These are phyloP conservation scores for Fusarium circinatum DNA, from an alignment of 2,329 filamentous ascomycete genomes.

Conservation along the genomic window DNA sequence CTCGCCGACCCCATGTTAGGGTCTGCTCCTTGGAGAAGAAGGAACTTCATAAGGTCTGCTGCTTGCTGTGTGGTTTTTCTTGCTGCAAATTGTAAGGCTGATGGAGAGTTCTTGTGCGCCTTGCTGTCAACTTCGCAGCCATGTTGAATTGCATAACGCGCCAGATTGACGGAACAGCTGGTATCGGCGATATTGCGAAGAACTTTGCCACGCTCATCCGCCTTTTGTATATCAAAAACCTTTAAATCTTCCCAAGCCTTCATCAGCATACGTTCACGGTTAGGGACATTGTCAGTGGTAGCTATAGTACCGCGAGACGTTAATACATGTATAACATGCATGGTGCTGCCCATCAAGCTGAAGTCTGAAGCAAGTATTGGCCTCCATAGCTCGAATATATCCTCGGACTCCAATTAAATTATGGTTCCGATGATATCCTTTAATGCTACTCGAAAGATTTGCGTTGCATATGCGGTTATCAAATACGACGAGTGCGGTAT, in stretches of 20 bases:
- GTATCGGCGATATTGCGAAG: rapidly evolving
- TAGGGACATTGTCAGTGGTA: background rate
- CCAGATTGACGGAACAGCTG: background rate
- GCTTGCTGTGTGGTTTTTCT: background rate
- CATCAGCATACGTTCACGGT: background rate
- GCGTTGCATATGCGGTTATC: too few species aligned
- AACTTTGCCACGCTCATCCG: too few species aligned
- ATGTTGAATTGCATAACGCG: background rate
- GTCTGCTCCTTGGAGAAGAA: background rate
- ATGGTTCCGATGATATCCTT: background rate
- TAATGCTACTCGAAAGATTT: rapidly evolving
- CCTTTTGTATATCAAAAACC: too few species aligned
- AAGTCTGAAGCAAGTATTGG: background rate
- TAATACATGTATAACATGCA: too few species aligned
- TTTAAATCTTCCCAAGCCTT: rapidly evolving
- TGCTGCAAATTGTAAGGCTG: background rate
- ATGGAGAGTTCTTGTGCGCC: rapidly evolving
- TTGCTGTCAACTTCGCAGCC: rapidly evolving
- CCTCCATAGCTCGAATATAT: background rate
- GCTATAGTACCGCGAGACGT: rapidly evolving
- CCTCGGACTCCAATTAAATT: rapidly evolving
- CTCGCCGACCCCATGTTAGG: background rate
- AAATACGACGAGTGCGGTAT: too few species aligned
- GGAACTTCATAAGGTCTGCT: background rate
- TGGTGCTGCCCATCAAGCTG: too few species aligned